These are phyloP conservation scores for Talaromyces sp. DNA, from an alignment of 2,329 filamentous ascomycete genomes.

Conservation along the genomic window DNA sequence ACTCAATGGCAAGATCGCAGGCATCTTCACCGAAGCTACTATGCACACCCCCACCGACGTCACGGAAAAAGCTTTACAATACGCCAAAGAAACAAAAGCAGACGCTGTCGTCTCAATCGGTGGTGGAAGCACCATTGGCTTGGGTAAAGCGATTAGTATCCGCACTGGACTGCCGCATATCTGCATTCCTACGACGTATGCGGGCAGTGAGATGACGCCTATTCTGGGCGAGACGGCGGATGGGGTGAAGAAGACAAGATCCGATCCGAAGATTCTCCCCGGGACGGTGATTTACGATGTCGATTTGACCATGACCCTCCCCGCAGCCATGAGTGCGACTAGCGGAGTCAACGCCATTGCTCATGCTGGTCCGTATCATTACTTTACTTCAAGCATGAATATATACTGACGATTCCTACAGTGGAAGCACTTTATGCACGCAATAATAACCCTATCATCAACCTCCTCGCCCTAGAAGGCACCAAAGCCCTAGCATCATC, in stretches of 20 bases:
- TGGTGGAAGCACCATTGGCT: slow-evolving; percentile 60
- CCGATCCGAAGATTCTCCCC: slow-evolving; percentile 59
- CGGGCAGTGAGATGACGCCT: slow-evolving; percentile 63
- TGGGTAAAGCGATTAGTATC: slow-evolving; percentile 58
- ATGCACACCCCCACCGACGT: slow-evolving; percentile 62
- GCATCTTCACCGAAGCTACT: slow-evolving; percentile 54
- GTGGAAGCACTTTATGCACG: slow-evolving; percentile 63
- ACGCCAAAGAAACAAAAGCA: slow-evolving; percentile 44
- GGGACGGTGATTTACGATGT: slow-evolving; percentile 64
- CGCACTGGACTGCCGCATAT: slow-evolving; percentile 56
- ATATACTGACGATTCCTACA: slow-evolving; percentile 21
- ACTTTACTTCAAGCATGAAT: neutral
- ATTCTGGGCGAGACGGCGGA: slow-evolving; percentile 61
- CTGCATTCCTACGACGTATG: slow-evolving; percentile 61
- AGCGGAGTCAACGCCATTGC: slow-evolving; percentile 66
- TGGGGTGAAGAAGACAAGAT: slow-evolving; percentile 57
- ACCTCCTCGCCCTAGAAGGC: slow-evolving; percentile 57
- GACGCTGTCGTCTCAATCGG: slow-evolving; percentile 61
- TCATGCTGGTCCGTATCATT: slow-evolving; percentile 49
- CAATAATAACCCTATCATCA: slow-evolving; percentile 60
- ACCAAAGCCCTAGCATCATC: slow-evolving; percentile 52
- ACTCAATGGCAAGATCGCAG: slow-evolving; percentile 48
- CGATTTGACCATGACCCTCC: slow-evolving; percentile 59
- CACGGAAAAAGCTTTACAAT: slow-evolving; percentile 56
- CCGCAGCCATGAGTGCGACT: slow-evolving; percentile 51